These are phyloP conservation scores for Lophium mytilinum DNA, from an alignment of 495 filamentous ascomycete genomes.

Conservation along the genomic window DNA sequence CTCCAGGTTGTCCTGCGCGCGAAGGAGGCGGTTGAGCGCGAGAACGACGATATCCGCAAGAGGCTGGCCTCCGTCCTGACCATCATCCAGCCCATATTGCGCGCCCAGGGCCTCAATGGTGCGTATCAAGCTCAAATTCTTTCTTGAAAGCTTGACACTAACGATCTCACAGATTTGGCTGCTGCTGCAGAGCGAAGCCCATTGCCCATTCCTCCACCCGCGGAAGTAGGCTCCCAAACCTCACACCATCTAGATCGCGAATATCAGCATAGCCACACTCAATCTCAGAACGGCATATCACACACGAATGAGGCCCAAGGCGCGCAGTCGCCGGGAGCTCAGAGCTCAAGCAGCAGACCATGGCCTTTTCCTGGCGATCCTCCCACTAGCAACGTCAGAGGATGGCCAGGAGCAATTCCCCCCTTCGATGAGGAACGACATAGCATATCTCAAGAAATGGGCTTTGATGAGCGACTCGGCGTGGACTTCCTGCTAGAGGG, in stretches of 20 bases:
- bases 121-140: background rate
- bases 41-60: constrained; percentile 61
- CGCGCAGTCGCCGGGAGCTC: constrained; percentile 2
- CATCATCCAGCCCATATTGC: constrained; percentile 56
- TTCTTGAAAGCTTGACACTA: background rate
- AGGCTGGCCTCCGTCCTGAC: constrained; percentile 52
- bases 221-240: background rate
- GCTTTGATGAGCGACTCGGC: constrained; percentile 50
- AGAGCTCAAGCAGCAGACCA: constrained; percentile 9
- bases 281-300: no score
- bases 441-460: constrained; percentile 42
- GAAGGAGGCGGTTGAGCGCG: constrained; percentile 60
- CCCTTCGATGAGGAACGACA: constrained; percentile 41
- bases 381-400: constrained; percentile 19
- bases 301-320: background rate
- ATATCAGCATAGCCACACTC: no score
- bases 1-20: constrained; percentile 60
- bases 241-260: no score
- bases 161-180: constrained; percentile 22
- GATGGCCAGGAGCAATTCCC: constrained; percentile 22
- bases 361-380: constrained; percentile 22
- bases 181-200: constrained; percentile 23
- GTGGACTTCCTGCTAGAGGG: constrained; percentile 61
- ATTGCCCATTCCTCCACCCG: constrained; percentile 5
- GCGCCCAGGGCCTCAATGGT: constrained; percentile 31